Conservation (phyloP, 352 stramenopile species). For the Globisporangium echinulatum region DNA sequence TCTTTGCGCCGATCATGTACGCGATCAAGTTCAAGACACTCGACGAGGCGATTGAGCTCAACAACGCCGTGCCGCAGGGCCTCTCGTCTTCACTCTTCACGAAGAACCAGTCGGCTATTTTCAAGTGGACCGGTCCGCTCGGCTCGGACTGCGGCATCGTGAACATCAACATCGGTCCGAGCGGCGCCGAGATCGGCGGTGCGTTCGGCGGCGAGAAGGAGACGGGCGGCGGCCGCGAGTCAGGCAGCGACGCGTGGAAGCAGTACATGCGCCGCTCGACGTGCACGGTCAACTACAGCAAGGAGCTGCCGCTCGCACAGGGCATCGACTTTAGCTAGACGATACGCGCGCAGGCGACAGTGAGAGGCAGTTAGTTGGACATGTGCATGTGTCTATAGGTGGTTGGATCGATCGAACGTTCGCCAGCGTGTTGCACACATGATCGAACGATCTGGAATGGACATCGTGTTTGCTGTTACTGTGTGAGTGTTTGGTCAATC, state of each 20-base stretch:
- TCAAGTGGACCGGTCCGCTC: slow-evolving; percentile 87
- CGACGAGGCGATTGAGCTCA: slow-evolving; percentile 88
- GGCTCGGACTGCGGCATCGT: slow-evolving; percentile 92
- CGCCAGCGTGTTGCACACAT: too few species aligned
- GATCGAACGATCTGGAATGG: too few species aligned
- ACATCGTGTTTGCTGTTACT: too few species aligned
- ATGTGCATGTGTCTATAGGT: too few species aligned
- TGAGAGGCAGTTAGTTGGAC: not conserved
- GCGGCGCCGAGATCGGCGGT: slow-evolving; percentile 89
- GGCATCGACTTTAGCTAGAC: slow-evolving; percentile 86
- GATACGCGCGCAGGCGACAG: not conserved
- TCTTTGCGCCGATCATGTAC: slow-evolving; percentile 90
- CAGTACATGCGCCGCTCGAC: slow-evolving; percentile 93
- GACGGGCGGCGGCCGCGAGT: slow-evolving; percentile 88
- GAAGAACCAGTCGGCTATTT: slow-evolving; percentile 88
- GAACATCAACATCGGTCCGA: slow-evolving; percentile 91
- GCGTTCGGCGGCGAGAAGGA: slow-evolving; percentile 92
- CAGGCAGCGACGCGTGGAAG: slow-evolving; percentile 90
- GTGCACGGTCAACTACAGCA: slow-evolving; percentile 92
- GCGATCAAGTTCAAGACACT: slow-evolving; percentile 87
- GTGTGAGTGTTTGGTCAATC: too few species aligned
- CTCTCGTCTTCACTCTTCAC: slow-evolving; percentile 91
- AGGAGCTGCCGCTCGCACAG: slow-evolving; percentile 88
- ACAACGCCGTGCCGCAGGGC: slow-evolving; percentile 90
- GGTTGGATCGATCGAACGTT: too few species aligned